These are phyloP conservation scores for Coffea humblotiana DNA, from an alignment of 305 asterid genomes.

Conservation along the genomic window DNA sequence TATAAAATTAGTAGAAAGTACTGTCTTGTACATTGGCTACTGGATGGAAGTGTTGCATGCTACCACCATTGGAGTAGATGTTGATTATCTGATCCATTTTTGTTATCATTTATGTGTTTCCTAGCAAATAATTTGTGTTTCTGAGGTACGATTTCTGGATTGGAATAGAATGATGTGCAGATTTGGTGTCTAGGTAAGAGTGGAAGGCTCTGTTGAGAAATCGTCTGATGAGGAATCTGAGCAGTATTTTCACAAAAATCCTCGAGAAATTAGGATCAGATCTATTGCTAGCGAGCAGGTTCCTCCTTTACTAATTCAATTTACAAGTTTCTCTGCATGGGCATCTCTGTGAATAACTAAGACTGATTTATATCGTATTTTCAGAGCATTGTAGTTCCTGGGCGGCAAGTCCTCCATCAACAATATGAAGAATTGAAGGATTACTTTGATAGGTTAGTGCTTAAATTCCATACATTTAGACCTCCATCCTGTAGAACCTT, in stretches of 20 bases:
- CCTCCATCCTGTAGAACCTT: not conserved
- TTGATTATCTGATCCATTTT: too few relatives aligned
- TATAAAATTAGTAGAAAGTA: too few relatives aligned
- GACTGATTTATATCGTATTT: too few relatives aligned
- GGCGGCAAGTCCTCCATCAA: constrained; percentile 65
- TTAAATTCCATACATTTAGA: constrained; percentile 20
- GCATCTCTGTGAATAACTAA: not conserved
- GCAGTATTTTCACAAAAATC: constrained; percentile 85
- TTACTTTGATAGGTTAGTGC: constrained; percentile 72
- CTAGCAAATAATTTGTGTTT: too few relatives aligned
- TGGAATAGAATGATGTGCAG: not conserved
- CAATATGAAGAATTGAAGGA: constrained; percentile 65
- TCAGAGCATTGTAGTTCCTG: constrained; percentile 72
- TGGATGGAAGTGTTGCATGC: too few relatives aligned
- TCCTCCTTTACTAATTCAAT: not conserved
- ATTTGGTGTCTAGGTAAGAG: constrained; percentile 60
- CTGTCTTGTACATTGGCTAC: too few relatives aligned
- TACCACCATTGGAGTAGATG: too few relatives aligned
- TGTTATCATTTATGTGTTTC: too few relatives aligned
- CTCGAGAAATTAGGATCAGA: constrained; percentile 86
- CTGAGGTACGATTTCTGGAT: too few relatives aligned
- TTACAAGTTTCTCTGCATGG: not conserved
- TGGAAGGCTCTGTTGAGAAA: constrained; percentile 82
- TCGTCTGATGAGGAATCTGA: constrained; percentile 83
- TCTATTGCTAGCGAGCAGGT: constrained; percentile 94